Percentiles rank a stretch among this genome's conserved stretches.
These are phyloP conservation scores for Thalia dealbata DNA, from an alignment of 176 grass and related monocot species.

Conservation along the genomic window DNA sequence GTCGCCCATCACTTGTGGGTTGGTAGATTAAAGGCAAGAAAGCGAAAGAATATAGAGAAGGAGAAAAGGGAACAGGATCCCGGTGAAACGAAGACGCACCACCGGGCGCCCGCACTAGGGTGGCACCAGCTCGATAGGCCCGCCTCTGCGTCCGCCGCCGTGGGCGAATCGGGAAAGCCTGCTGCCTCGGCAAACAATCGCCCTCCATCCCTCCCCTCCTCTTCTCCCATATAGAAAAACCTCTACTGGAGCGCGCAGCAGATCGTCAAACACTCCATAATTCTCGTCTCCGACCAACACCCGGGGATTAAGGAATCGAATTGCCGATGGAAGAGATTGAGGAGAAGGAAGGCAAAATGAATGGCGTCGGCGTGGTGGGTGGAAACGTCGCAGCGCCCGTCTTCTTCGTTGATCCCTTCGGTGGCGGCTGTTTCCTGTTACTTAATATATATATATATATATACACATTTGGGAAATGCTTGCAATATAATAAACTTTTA, in stretches of 20 bases:
- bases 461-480: too few relatives aligned
- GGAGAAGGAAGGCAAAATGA: too few relatives aligned
- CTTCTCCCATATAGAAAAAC: neutral
- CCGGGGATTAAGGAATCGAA: neutral
- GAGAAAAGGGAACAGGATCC: neutral
- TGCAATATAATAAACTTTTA: too few relatives aligned
- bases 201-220: neutral
- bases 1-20: too few relatives aligned
- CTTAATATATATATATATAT: too few relatives aligned
- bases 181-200: neutral
- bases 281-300: neutral
- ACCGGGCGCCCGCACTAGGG: neutral
- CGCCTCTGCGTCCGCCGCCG: neutral
- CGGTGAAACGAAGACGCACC: neutral
- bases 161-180: neutral
- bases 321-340: too few relatives aligned
- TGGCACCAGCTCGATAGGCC: neutral
- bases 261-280: neutral
- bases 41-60: neutral
- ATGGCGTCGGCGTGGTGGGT: too few relatives aligned
- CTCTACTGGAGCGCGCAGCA: neutral
- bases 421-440: too few relatives aligned
- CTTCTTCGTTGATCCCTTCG: too few relatives aligned
- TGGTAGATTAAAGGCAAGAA: too few relatives aligned
- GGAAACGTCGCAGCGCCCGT: too few relatives aligned